Percentiles rank a stretch among this genome's conserved stretches.
Conservation (phyloP, 768 basidiomycete species). For the Hericium alpestre region DNA sequence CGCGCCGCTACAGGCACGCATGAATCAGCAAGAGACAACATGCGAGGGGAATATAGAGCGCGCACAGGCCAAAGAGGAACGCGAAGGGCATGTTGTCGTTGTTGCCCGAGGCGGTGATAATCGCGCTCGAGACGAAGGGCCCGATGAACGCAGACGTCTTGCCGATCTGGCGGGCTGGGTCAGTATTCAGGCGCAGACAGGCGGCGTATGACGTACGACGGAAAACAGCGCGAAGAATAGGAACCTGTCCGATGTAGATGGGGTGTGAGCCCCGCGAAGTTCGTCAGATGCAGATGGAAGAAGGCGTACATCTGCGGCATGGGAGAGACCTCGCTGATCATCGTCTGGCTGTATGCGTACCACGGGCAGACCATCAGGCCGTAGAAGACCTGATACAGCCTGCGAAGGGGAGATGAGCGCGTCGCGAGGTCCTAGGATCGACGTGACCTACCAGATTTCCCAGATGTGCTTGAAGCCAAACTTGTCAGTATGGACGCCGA, state of each 20-base stretch:
- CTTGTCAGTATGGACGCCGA: conserved; percentile 61
- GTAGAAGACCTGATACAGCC: conserved; percentile 62
- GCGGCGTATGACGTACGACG: conserved; percentile 31
- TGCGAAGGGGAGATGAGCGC: conserved; percentile 16
- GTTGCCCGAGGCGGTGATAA: conserved; percentile 55
- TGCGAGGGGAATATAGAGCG: background rate
- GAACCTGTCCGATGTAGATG: conserved; percentile 30
- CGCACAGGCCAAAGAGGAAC: conserved; percentile 60
- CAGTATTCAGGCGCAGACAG: background rate
- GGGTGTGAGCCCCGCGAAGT: background rate
- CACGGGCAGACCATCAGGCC: conserved; percentile 69
- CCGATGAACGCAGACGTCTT: conserved; percentile 74
- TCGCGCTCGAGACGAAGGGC: conserved; percentile 64
- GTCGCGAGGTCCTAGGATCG: background rate
- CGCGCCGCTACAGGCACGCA: conserved; percentile 28
- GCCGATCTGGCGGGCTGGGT: conserved; percentile 34
- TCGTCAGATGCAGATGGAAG: background rate
- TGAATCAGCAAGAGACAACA: background rate
- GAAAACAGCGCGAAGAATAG: conserved; percentile 69
- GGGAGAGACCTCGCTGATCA: conserved; percentile 74
- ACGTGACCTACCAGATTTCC: conserved; percentile 55
- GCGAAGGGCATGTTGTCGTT: conserved; percentile 72
- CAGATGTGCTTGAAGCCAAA: conserved; percentile 79
- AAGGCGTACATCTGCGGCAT: conserved; percentile 52
- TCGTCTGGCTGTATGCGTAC: conserved; percentile 75